phyloP scores from a whole-genome alignment of 192 early-diverging fungal species.

The Coemansia sp. region DNA sequence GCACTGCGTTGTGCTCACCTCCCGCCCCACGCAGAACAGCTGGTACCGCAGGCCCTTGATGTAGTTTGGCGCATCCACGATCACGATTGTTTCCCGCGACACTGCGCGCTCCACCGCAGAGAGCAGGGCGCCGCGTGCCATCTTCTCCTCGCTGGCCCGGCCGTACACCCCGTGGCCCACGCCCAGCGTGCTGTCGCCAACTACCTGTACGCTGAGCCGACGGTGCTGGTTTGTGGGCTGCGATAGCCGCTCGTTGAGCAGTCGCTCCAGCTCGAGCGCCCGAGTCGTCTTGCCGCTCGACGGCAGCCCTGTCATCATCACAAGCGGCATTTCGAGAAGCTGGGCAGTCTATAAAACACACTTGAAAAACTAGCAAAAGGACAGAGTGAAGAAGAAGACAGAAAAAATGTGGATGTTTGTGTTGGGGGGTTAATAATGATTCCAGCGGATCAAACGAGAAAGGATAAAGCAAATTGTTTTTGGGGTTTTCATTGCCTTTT shows the following conservation, averaged over 20 bases:
- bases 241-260: conserved; percentile 54
- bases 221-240: conserved; percentile 52
- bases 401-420: neutral
- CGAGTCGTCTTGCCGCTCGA: conserved; percentile 88
- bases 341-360: no score
- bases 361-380: conserved; percentile 2
- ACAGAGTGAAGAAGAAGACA: conserved; percentile 1
- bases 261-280: conserved; percentile 66
- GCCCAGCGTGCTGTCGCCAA: conserved; percentile 78
- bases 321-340: conserved; percentile 75
- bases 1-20: conserved; percentile 84
- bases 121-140: conserved; percentile 76
- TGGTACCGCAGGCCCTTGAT: conserved; percentile 99
- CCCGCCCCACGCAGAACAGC: conserved; percentile 85
- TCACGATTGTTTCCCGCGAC: conserved; percentile 81
- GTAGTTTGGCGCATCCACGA: conserved; percentile 95
- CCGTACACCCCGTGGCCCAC: conserved; percentile 64
- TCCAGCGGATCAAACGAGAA: neutral
- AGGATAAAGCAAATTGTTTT: neutral
- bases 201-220: conserved; percentile 60
- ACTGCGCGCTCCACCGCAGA: conserved; percentile 88
- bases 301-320: conserved; percentile 86
- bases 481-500: neutral
- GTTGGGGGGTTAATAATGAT: no score
- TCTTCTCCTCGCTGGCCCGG: conserved; percentile 77